A percentile compares a stretch with the other conserved stretches of the same genome.
phyloP scores from a whole-genome alignment of 352 stramenopile species.

The Achlya hypogyna region DNA sequence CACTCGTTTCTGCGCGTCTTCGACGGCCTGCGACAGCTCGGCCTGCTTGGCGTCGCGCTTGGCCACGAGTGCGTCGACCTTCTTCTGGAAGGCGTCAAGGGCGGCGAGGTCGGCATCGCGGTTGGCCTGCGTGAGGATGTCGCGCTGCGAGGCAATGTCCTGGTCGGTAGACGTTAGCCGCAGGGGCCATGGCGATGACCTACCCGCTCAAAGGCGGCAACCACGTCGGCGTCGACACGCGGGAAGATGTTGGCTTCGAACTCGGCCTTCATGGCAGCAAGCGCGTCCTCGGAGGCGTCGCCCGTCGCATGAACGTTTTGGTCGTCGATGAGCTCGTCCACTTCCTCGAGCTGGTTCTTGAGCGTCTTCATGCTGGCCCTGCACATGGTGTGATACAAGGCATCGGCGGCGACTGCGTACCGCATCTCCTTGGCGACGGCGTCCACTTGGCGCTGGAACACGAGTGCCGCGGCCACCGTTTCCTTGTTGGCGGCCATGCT shows the following conservation, averaged over 20 bases:
- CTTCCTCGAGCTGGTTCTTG: slow-evolving; percentile 82
- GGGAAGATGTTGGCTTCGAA: slow-evolving; percentile 32
- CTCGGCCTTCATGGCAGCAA: slow-evolving; percentile 6
- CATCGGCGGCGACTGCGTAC: slow-evolving; percentile 19
- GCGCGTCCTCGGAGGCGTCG: slow-evolving; percentile 5
- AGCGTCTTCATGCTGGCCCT: slow-evolving; percentile 79
- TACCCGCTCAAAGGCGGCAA: slow-evolving; percentile 22
- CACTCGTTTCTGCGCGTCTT: slow-evolving; percentile 65
- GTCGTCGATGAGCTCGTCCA: slow-evolving; percentile 70
- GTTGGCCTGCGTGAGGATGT: slow-evolving; percentile 45
- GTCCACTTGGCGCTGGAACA: slow-evolving; percentile 58
- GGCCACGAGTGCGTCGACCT: slow-evolving; percentile 55
- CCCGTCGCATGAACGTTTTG: slow-evolving; percentile 13
- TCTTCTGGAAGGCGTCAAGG: slow-evolving; percentile 64
- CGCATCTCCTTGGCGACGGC: slow-evolving; percentile 73
- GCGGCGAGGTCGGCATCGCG: slow-evolving; percentile 47
- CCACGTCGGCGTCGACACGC: slow-evolving; percentile 23
- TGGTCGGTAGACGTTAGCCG: slow-evolving; percentile 33
- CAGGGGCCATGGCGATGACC: background rate
- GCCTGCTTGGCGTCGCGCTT: slow-evolving; percentile 62
- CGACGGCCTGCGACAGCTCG: slow-evolving; percentile 66
- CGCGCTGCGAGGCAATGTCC: slow-evolving; percentile 76
- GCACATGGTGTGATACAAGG: slow-evolving; percentile 15
- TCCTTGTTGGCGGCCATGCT: slow-evolving; percentile 53
- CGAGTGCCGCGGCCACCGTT: slow-evolving; percentile 43